Evolutionary conservation across 2,329 filamentous ascomycete species (phyloP).

Genomic region (Exophiala xenobiotica): DNA sequence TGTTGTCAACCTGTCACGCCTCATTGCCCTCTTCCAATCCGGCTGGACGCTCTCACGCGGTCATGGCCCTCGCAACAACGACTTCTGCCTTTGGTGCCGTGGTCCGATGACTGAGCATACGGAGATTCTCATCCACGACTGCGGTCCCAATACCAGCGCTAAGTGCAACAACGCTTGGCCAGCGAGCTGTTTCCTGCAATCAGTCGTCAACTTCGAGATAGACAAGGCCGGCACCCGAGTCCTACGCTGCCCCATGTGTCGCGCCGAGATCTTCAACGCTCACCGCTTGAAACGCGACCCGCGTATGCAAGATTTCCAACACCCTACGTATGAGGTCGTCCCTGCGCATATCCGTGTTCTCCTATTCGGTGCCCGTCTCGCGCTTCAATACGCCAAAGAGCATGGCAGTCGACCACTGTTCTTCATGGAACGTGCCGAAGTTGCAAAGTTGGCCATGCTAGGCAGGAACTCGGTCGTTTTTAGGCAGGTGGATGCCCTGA

Average conservation of each 20-base stretch:
- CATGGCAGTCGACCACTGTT: constrained; percentile 2
- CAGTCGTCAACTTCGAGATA: constrained; percentile 5
- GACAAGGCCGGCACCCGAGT: neutral
- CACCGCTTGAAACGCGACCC: too few relatives aligned
- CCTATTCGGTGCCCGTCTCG: constrained; percentile 9
- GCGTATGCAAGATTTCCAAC: neutral
- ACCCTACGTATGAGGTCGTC: neutral
- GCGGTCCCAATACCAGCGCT: neutral
- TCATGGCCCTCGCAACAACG: constrained; percentile 17
- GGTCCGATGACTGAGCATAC: constrained; percentile 10
- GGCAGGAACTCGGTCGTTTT: constrained; percentile 3
- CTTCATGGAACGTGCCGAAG: constrained; percentile 12
- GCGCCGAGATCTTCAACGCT: constrained; percentile 3
- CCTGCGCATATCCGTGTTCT: constrained; percentile 8
- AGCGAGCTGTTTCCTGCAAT: constrained; percentile 14
- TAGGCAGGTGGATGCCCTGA: neutral
- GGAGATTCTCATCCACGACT: constrained; percentile 19
- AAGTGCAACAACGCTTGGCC: constrained; percentile 22
- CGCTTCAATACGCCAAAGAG: neutral
- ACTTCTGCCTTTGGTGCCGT: constrained; percentile 19
- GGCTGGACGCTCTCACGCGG: constrained; percentile 16
- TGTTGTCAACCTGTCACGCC: constrained; percentile 9
- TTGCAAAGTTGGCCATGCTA: constrained; percentile 8
- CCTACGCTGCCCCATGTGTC: constrained; percentile 22
- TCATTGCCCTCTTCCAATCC: constrained; percentile 9